phyloP scores from a whole-genome alignment of 1,284 basidiomycete species.

The Filobasidium uniguttulatum region DNA sequence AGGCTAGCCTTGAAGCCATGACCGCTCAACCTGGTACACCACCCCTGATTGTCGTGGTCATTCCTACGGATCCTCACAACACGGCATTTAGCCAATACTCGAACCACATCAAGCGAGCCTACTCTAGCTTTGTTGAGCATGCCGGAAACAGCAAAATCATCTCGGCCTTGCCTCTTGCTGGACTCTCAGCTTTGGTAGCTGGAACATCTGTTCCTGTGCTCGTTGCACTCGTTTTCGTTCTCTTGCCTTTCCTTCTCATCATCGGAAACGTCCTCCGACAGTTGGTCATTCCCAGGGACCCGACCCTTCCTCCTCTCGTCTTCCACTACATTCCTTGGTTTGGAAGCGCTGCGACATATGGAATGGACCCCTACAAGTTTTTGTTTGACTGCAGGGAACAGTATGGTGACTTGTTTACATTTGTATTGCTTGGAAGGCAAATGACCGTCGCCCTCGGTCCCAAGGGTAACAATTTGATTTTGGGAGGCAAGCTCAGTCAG shows the following conservation, averaged over 20 bases:
- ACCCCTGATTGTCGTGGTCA: background rate
- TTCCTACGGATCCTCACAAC: background rate
- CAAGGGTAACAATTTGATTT: constrained; percentile 85
- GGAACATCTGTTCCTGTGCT: background rate
- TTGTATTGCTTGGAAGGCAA: constrained; percentile 72
- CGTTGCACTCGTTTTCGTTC: background rate
- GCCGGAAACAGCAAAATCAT: background rate
- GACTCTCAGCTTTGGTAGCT: background rate
- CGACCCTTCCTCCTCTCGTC: constrained; percentile 54
- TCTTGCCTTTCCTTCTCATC: background rate
- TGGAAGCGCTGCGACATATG: constrained; percentile 61
- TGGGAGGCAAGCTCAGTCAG: constrained; percentile 82
- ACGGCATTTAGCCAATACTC: too few relatives aligned
- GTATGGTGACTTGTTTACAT: constrained; percentile 85
- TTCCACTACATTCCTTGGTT: constrained; percentile 66
- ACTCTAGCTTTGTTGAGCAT: background rate
- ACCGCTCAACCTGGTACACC: too few relatives aligned
- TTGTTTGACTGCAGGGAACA: constrained; percentile 64
- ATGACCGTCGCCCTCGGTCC: constrained; percentile 85
- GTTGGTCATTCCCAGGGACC: constrained; percentile 45
- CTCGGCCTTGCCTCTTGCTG: background rate
- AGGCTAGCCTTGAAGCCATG: background rate
- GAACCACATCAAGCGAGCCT: background rate
- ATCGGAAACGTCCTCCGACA: constrained; percentile 8
- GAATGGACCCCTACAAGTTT: constrained; percentile 66